Conservation (phyloP, 169 alveolate species). For the Cyclospora cayetanensis region DNA sequence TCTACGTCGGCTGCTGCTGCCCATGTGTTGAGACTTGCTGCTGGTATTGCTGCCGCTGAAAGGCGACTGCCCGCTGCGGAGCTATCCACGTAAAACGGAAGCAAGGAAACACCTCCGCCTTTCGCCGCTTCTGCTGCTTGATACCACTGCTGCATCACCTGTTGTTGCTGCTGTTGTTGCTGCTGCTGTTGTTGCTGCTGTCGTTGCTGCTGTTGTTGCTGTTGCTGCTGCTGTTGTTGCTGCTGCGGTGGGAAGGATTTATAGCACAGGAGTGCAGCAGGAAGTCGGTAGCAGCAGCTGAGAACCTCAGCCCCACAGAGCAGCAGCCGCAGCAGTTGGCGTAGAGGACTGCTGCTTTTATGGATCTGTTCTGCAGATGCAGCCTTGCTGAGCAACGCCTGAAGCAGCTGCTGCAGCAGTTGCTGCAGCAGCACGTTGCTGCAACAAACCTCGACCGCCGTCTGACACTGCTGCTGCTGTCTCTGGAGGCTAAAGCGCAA, state of each 20-base stretch:
- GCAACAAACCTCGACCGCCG: not conserved
- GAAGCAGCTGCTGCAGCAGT: slow-evolving; percentile 48
- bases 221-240: slow-evolving; percentile 40
- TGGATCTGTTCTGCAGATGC: slow-evolving; percentile 46
- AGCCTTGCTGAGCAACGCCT: not conserved
- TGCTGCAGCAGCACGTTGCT: slow-evolving; percentile 33
- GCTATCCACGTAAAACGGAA: not conserved
- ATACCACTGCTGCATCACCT: slow-evolving; percentile 35
- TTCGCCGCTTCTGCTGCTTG: slow-evolving; percentile 23
- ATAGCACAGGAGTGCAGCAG: slow-evolving; percentile 58
- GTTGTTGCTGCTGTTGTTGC: not conserved
- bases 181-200: slow-evolving; percentile 6
- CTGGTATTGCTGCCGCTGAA: slow-evolving; percentile 1
- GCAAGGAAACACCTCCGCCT: slow-evolving; percentile 13
- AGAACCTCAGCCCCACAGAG: slow-evolving; percentile 55
- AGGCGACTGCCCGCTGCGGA: not conserved
- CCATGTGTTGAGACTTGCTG: not conserved
- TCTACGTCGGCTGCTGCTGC: slow-evolving; percentile 38
- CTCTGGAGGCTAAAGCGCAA: not conserved
- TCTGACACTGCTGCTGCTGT: slow-evolving; percentile 49
- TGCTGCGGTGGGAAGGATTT: slow-evolving; percentile 8
- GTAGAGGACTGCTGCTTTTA: slow-evolving; percentile 34
- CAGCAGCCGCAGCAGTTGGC: slow-evolving; percentile 55
- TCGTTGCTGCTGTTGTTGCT: not conserved
- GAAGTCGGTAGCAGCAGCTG: slow-evolving; percentile 45